Conservation (phyloP, 495 filamentous ascomycete species). For the Penicillium subrubescens region DNA sequence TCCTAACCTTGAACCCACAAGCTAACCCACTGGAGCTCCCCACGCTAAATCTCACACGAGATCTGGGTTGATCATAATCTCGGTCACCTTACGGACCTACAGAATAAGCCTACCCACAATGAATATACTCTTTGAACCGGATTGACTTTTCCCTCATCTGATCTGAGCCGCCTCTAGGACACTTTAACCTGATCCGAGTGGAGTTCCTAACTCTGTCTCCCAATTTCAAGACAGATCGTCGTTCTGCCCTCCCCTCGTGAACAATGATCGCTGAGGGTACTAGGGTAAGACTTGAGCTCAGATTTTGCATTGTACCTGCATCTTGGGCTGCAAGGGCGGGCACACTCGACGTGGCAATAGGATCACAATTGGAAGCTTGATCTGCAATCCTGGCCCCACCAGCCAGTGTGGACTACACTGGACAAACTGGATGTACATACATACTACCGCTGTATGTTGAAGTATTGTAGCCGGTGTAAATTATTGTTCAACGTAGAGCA, state of each 20-base stretch:
- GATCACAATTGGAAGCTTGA: background rate
- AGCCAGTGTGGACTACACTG: too few species aligned
- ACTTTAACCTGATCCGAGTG: background rate
- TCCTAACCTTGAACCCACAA: background rate
- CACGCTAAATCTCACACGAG: conserved; percentile 10
- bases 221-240: background rate
- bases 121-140: background rate
- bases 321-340: background rate
- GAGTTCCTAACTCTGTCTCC: background rate
- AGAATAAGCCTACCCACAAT: background rate
- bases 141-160: background rate
- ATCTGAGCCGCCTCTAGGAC: background rate
- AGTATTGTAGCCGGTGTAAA: background rate
- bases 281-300: background rate
- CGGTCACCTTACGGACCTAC: background rate
- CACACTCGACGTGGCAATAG: background rate
- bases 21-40: conserved; percentile 7
- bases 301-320: conserved; percentile 1
- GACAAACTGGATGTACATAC: too few species aligned
- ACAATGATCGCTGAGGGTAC: background rate
- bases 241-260: background rate
- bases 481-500: background rate
- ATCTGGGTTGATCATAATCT: conserved; percentile 19
- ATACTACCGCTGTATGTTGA: too few species aligned
- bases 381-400: background rate